Evolutionary conservation across 495 filamentous ascomycete genomes (phyloP).

Genomic region (Jackrogersella minutella): DNA sequence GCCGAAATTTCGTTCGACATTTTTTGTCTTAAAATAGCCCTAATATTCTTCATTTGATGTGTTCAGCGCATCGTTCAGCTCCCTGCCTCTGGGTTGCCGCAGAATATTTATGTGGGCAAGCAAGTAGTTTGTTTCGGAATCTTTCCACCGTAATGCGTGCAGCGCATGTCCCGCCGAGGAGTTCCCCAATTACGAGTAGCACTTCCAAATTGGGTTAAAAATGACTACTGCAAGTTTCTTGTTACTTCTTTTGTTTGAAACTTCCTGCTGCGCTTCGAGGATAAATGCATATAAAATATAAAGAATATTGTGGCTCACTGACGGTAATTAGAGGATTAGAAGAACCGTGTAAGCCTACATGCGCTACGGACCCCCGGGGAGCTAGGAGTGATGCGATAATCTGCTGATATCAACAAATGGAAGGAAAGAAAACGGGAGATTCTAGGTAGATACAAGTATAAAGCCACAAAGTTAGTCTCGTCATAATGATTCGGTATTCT

Average conservation of each 20-base stretch:
- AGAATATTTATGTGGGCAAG: neutral
- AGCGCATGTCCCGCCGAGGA: neutral
- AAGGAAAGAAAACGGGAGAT: too few relatives aligned
- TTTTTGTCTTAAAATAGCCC: too few relatives aligned
- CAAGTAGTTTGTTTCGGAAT: slow-evolving; percentile 12
- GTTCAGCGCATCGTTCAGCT: neutral
- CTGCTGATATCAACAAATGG: too few relatives aligned
- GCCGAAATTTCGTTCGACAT: too few relatives aligned
- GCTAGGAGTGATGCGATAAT: too few relatives aligned
- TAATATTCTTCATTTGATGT: too few relatives aligned
- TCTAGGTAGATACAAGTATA: too few relatives aligned
- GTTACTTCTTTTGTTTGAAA: slow-evolving; percentile 4
- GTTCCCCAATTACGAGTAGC: slow-evolving; percentile 6
- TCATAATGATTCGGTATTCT: too few relatives aligned
- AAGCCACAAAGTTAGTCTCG: too few relatives aligned
- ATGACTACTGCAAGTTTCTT: slow-evolving; percentile 18
- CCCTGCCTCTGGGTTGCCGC: slow-evolving; percentile 3
- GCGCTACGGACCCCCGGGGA: too few relatives aligned
- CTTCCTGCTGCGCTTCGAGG: slow-evolving; percentile 13
- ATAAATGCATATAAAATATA: neutral
- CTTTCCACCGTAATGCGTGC: neutral
- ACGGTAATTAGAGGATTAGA: too few relatives aligned
- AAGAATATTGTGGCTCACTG: neutral
- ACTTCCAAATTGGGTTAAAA: slow-evolving; percentile 18
- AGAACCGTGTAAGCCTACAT: too few relatives aligned